phyloP scores from a whole-genome alignment of 345 rosid species.

The Passiflora organensis region DNA sequence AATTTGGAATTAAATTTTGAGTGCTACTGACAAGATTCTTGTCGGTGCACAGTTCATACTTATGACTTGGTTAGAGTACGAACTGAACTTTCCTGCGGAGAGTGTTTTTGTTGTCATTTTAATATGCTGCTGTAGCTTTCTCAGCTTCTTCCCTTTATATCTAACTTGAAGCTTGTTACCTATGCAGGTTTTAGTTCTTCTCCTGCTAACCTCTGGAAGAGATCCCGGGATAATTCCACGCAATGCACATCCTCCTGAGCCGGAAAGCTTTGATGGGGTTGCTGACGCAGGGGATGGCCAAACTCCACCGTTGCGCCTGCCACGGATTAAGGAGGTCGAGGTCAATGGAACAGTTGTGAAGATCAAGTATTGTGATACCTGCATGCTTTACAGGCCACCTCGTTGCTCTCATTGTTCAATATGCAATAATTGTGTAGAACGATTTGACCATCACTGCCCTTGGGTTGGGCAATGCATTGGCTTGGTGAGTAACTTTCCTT shows the following conservation, averaged over 20 bases:
- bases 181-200: conserved; percentile 28
- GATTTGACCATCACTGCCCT: conserved; percentile 37
- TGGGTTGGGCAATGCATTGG: conserved; percentile 39
- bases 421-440: conserved; percentile 32
- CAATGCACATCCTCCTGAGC: conserved; percentile 33
- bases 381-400: conserved; percentile 37
- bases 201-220: conserved; percentile 33
- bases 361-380: conserved; percentile 31
- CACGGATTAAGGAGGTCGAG: conserved; percentile 29
- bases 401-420: conserved; percentile 38
- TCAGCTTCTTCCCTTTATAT: too few species aligned
- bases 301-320: conserved; percentile 30
- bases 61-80: too few species aligned
- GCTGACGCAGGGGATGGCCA: conserved; percentile 28
- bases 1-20: too few species aligned
- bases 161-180: not conserved
- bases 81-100: too few species aligned
- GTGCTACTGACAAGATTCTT: too few species aligned
- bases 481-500: conserved; percentile 22
- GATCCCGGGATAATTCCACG: conserved; percentile 36
- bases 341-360: conserved; percentile 23
- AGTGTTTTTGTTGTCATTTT: too few species aligned
- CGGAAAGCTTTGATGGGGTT: conserved; percentile 27
- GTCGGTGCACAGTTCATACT: too few species aligned
- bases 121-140: not conserved